phyloP scores from a whole-genome alignment of 2,329 filamentous ascomycete genomes.

The Celoporthe dispersa region DNA sequence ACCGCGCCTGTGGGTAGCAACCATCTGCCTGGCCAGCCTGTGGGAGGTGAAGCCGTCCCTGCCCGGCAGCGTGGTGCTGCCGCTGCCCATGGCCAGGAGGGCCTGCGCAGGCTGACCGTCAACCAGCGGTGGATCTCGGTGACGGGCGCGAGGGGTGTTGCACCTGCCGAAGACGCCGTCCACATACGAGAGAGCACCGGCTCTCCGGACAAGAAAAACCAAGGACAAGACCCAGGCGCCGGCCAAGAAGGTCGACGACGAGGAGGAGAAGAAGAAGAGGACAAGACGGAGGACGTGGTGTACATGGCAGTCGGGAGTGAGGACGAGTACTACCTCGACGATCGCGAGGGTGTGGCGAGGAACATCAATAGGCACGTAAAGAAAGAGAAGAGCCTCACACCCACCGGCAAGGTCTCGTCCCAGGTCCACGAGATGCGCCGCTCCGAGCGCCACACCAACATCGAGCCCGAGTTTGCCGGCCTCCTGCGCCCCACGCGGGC shows the following conservation, averaged over 20 bases:
- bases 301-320: background rate
- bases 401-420: background rate
- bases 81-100: background rate
- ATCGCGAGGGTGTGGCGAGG: background rate
- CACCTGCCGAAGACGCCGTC: background rate
- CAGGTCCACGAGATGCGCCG: background rate
- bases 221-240: background rate
- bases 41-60: too few relatives aligned
- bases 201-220: background rate
- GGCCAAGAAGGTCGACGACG: background rate
- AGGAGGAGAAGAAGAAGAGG: too few relatives aligned
- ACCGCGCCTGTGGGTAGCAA: background rate
- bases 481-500: background rate
- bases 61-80: background rate
- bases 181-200: background rate
- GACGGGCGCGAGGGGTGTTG: background rate
- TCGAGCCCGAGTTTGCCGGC: conserved; percentile 3
- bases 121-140: background rate
- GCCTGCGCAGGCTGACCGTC: background rate
- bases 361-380: background rate
- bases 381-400: background rate
- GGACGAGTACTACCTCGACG: background rate
- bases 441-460: background rate
- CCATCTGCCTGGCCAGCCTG: too few relatives aligned
- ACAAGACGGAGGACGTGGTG: background rate